phyloP scores from a whole-genome alignment of 2,329 filamentous ascomycete species.

The Geosmithia putterillii region DNA sequence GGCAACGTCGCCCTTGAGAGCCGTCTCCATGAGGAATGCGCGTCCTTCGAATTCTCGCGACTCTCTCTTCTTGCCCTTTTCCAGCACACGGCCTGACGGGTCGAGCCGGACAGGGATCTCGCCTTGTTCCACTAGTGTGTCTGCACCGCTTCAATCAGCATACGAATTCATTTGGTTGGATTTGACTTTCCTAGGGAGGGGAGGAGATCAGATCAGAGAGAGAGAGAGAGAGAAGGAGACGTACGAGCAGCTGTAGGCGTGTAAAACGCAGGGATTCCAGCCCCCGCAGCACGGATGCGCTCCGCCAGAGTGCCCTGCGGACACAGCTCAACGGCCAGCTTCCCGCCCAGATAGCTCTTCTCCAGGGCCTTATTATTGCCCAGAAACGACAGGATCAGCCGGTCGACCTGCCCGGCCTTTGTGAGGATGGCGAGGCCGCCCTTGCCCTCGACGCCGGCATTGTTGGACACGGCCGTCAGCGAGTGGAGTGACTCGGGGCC shows the following conservation, averaged over 20 bases:
- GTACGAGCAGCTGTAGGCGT: constrained; percentile 58
- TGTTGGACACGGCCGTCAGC: constrained; percentile 70
- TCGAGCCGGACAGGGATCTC: constrained; percentile 54
- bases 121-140: constrained; percentile 55
- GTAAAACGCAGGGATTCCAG: constrained; percentile 71
- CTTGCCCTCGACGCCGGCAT: constrained; percentile 59
- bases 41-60: constrained; percentile 59
- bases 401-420: constrained; percentile 55
- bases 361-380: constrained; percentile 69
- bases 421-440: constrained; percentile 59
- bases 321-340: constrained; percentile 63
- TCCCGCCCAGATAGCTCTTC: constrained; percentile 60
- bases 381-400: constrained; percentile 63
- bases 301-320: constrained; percentile 67
- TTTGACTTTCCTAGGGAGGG: constrained; percentile 19
- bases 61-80: constrained; percentile 44
- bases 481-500: constrained; percentile 49
- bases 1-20: constrained; percentile 63
- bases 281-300: constrained; percentile 58
- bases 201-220: background rate
- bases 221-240: constrained; percentile 10
- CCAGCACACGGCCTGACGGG: constrained; percentile 46
- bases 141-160: background rate
- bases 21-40: constrained; percentile 65
- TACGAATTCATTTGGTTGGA: too few species aligned